A percentile compares a stretch with the other conserved stretches of the same genome.
Conservation (phyloP, 768 basidiomycete genomes). For the Boletus rufocinnamomeus region DNA sequence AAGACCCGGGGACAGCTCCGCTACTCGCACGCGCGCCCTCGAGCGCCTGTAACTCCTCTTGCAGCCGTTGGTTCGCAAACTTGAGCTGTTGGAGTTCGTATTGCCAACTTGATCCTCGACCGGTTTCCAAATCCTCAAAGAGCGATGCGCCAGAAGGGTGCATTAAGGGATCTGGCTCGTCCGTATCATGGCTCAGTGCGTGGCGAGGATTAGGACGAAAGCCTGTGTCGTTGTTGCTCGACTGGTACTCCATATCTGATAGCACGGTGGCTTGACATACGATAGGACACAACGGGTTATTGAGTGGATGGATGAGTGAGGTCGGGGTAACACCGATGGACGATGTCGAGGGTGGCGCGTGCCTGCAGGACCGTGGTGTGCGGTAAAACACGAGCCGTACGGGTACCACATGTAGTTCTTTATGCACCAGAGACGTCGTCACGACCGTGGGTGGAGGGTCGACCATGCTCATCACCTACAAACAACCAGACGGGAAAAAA, state of each 20-base stretch:
- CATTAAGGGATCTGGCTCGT: slow-evolving; percentile 5
- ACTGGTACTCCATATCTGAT: slow-evolving; percentile 1
- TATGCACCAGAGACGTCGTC: slow-evolving; percentile 39
- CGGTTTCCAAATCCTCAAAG: slow-evolving; percentile 72
- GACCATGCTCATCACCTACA: slow-evolving; percentile 6
- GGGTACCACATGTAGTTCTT: slow-evolving; percentile 34
- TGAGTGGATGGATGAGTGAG: slow-evolving; percentile 20
- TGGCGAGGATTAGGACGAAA: neutral
- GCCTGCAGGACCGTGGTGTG: slow-evolving; percentile 24
- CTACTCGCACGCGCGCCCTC: slow-evolving; percentile 30
- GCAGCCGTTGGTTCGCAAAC: slow-evolving; percentile 65
- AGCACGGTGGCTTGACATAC: slow-evolving; percentile 34
- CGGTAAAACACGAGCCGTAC: slow-evolving; percentile 43
- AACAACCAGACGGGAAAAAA: neutral
- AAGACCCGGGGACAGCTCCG: neutral
- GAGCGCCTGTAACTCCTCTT: slow-evolving; percentile 55
- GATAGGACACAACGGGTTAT: slow-evolving; percentile 27
- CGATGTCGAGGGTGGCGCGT: slow-evolving; percentile 2
- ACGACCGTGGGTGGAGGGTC: slow-evolving; percentile 26
- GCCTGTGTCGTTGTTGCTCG: neutral
- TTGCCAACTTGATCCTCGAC: slow-evolving; percentile 83
- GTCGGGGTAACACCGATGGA: neutral
- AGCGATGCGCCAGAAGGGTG: slow-evolving; percentile 43
- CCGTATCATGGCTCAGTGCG: neutral
- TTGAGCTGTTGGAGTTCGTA: slow-evolving; percentile 87